Conservation (phyloP, 192 early-diverging fungal genomes). For the Linnemannia schmuckeri region DNA sequence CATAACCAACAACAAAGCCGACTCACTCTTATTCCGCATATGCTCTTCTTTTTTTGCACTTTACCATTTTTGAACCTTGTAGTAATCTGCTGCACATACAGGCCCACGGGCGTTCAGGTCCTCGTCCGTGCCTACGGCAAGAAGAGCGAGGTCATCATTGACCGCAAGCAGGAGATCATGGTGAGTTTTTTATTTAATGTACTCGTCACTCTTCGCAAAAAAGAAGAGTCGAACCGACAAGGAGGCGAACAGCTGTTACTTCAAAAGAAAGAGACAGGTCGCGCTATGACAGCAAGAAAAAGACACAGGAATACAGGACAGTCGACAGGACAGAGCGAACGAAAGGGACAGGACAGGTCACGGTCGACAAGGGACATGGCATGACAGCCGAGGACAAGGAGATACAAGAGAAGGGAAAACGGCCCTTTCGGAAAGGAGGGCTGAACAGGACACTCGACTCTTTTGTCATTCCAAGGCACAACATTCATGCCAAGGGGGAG, state of each 20-base stretch:
- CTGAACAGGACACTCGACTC: background rate
- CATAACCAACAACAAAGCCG: background rate
- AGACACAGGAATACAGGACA: background rate
- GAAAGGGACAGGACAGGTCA: no score
- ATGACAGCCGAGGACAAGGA: no score
- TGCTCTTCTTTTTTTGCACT: background rate
- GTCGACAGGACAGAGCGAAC: background rate
- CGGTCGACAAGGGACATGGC: no score
- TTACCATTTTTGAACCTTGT: background rate
- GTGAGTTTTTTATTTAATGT: constrained; percentile 66
- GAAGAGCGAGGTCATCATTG: constrained; percentile 89
- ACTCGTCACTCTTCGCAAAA: background rate
- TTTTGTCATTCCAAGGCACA: background rate
- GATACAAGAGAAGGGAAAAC: background rate
- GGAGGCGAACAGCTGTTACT: background rate
- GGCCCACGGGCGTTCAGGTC: constrained; percentile 66
- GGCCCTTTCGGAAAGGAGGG: background rate
- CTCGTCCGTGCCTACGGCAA: constrained; percentile 93
- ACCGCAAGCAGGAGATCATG: constrained; percentile 86
- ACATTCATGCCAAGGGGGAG: background rate
- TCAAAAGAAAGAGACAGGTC: background rate
- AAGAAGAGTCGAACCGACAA: background rate
- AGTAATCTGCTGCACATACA: constrained; percentile 82
- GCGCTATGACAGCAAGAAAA: background rate
- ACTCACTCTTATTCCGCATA: constrained; percentile 5